Conservation (phyloP, 805 yeast genomes). For the Barnettozyma wickerhamii region DNA sequence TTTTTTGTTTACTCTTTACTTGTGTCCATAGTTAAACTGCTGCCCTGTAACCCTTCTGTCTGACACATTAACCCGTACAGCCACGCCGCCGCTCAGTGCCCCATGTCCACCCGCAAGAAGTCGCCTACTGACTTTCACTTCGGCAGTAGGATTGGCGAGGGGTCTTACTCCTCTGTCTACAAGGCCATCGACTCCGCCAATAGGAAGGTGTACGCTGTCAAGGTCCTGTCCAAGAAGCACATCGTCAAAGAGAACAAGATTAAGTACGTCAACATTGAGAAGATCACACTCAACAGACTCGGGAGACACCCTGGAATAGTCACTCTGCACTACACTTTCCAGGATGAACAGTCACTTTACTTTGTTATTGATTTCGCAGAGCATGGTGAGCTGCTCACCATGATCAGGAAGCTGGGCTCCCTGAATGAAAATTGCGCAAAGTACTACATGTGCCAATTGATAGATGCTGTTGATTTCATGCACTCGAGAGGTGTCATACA, state of each 20-base stretch:
- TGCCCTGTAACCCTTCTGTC: too few relatives aligned
- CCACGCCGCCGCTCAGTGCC: too few relatives aligned
- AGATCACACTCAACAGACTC: constrained; percentile 78
- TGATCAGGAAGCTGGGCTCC: constrained; percentile 74
- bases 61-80: too few relatives aligned
- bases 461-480: constrained; percentile 89
- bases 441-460: constrained; percentile 79
- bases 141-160: constrained; percentile 86
- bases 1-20: too few relatives aligned
- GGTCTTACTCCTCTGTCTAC: constrained; percentile 91
- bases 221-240: constrained; percentile 86
- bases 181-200: constrained; percentile 76
- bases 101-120: constrained; percentile 38
- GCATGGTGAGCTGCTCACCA: constrained; percentile 85
- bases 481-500: constrained; percentile 89
- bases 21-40: too few relatives aligned
- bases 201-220: constrained; percentile 79
- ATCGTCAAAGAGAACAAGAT: constrained; percentile 92
- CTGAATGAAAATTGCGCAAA: constrained; percentile 69
- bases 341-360: constrained; percentile 81
- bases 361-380: constrained; percentile 93
- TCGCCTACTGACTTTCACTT: constrained; percentile 76
- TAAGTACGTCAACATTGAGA: constrained; percentile 94
- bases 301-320: constrained; percentile 96
- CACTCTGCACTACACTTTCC: constrained; percentile 88